These are phyloP conservation scores for Venturia effusa DNA, from an alignment of 2,329 filamentous ascomycete genomes.

Conservation along the genomic window DNA sequence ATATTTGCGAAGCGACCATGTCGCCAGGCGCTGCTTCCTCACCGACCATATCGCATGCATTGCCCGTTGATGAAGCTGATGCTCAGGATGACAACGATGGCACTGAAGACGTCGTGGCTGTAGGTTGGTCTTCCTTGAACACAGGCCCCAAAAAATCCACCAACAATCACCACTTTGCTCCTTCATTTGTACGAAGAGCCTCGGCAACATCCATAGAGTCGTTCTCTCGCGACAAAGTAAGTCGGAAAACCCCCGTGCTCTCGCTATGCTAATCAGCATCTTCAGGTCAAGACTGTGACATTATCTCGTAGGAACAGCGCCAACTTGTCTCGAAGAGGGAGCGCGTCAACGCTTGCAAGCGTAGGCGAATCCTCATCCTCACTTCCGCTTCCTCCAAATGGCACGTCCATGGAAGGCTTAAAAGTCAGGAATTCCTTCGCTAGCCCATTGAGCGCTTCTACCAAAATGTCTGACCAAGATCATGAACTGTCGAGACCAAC, in stretches of 20 bases:
- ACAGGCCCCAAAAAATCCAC: background rate
- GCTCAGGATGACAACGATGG: conserved; percentile 1
- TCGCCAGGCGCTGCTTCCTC: background rate
- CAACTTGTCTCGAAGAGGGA: background rate
- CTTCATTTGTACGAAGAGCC: conserved; percentile 18
- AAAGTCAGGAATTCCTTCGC: background rate
- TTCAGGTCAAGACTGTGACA: conserved; percentile 19
- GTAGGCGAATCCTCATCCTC: background rate
- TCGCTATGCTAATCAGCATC: conserved; percentile 3
- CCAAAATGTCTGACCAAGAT: background rate
- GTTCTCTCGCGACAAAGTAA: conserved; percentile 20
- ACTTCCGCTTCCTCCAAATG: background rate
- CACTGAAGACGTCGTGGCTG: background rate
- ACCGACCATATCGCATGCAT: background rate
- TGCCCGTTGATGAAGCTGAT: background rate
- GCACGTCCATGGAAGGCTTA: background rate
- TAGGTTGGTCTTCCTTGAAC: background rate
- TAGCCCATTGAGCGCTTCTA: background rate
- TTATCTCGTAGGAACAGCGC: conserved; percentile 15
- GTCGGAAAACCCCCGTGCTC: conserved; percentile 1
- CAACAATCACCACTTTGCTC: background rate
- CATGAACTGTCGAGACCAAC: background rate
- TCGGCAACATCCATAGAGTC: conserved; percentile 24
- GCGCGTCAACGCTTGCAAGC: background rate
- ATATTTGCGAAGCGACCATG: background rate